A percentile compares a stretch with the other conserved stretches of the same genome.
Conservation (phyloP, 2,329 filamentous ascomycete genomes). For the Apiospora sp. region DNA sequence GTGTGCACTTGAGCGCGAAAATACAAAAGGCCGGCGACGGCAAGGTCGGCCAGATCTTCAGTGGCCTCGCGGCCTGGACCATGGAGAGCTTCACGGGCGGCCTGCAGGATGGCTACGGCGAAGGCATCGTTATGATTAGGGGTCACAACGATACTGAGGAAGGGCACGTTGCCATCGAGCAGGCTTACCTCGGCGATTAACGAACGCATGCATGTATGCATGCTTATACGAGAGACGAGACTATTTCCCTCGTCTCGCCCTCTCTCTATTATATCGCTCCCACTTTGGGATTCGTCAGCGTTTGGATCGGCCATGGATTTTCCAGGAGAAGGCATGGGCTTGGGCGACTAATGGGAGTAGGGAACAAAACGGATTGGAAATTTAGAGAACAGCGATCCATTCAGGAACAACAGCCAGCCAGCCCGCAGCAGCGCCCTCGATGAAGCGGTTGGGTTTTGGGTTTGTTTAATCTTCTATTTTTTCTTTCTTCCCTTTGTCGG, state of each 20-base stretch:
- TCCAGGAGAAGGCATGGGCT: neutral
- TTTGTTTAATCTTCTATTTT: neutral
- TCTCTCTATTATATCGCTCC: neutral
- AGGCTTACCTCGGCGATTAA: neutral
- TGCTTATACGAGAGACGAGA: neutral
- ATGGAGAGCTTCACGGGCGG: slow-evolving; percentile 71
- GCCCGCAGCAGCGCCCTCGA: neutral
- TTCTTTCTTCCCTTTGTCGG: slow-evolving; percentile 7
- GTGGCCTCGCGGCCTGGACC: slow-evolving; percentile 66
- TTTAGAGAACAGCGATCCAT: no score
- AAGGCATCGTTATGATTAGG: slow-evolving; percentile 37
- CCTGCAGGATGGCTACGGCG: slow-evolving; percentile 68
- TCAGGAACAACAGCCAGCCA: neutral
- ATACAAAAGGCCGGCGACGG: slow-evolving; percentile 70
- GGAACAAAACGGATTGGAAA: neutral
- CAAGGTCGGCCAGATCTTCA: slow-evolving; percentile 65
- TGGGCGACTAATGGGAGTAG: neutral
- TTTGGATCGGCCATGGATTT: neutral
- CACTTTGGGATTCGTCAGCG: neutral
- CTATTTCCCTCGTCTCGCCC: neutral
- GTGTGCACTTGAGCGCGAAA: slow-evolving; percentile 59
- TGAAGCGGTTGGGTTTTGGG: neutral
- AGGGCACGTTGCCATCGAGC: neutral
- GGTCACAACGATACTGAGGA: neutral
- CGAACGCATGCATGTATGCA: neutral